Evolutionary conservation across 208 protist species (phyloP).

Genomic region (Phytomonas serpens): DNA sequence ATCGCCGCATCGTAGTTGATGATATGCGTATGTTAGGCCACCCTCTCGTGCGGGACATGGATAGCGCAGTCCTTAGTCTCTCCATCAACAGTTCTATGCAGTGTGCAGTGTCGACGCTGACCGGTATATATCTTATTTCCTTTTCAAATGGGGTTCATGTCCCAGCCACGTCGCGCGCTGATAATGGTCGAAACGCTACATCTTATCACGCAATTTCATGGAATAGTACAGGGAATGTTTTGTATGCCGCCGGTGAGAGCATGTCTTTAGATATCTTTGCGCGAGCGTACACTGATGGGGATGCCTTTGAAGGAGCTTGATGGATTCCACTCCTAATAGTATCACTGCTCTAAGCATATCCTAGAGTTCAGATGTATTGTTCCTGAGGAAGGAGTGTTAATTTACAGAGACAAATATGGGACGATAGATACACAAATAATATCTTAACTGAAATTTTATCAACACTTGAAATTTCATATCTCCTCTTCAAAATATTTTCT

Average conservation of each 20-base stretch:
- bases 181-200: conserved; percentile 37
- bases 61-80: conserved; percentile 69
- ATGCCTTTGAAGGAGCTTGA: conserved; percentile 11
- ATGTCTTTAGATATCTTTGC: conserved; percentile 66
- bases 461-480: neutral
- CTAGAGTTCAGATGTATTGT: neutral
- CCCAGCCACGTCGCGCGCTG: conserved; percentile 37
- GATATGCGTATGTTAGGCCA: conserved; percentile 77
- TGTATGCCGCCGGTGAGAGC: conserved; percentile 73
- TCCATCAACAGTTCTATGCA: conserved; percentile 56
- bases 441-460: neutral
- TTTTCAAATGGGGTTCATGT: conserved; percentile 39
- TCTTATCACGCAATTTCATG: conserved; percentile 74
- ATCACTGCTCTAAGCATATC: neutral
- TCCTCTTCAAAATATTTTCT: neutral
- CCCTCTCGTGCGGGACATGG: conserved; percentile 43
- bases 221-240: conserved; percentile 55
- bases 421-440: neutral
- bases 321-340: neutral
- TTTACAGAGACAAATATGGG: neutral
- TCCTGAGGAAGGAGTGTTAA: neutral
- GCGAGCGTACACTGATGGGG: conserved; percentile 26
- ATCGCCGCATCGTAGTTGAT: conserved; percentile 60
- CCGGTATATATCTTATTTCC: conserved; percentile 72
- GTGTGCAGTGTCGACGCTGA: conserved; percentile 78